phyloP scores from a whole-genome alignment of 1,284 basidiomycete genomes.

The Moesziomyces globuligerus region DNA sequence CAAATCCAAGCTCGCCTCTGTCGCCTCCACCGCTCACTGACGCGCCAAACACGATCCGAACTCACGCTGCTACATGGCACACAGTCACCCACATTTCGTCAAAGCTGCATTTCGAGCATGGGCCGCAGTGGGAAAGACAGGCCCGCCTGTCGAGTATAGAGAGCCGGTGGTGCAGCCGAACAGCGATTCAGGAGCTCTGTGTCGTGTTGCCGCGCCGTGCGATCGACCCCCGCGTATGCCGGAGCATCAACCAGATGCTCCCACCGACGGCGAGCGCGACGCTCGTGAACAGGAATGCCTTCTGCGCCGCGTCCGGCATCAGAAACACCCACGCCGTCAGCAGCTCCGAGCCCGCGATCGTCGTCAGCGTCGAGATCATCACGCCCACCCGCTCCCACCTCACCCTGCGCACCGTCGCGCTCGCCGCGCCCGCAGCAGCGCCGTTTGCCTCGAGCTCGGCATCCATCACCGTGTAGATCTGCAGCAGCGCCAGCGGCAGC shows the following conservation, averaged over 20 bases:
- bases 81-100: too few species aligned
- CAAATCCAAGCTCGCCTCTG: not conserved
- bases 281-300: conserved; percentile 22
- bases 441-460: conserved; percentile 8
- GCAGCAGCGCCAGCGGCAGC: conserved; percentile 25
- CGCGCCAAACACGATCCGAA: too few species aligned
- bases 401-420: conserved; percentile 8
- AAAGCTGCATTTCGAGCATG: too few species aligned
- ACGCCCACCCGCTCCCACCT: conserved; percentile 23
- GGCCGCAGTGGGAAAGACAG: too few species aligned
- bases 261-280: conserved; percentile 23
- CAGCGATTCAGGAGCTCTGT: too few species aligned
- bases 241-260: conserved; percentile 25
- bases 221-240: conserved; percentile 15
- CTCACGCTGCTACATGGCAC: too few species aligned
- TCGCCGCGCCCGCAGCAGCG: not conserved
- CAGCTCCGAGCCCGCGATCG: conserved; percentile 13
- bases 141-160: too few species aligned
- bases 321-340: conserved; percentile 30
- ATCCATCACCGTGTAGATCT: conserved; percentile 25
- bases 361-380: conserved; percentile 25
- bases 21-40: not conserved
- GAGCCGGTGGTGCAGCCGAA: too few species aligned
- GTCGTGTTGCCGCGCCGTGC: too few species aligned
- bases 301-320: conserved; percentile 19